Percentiles rank a stretch among this genome's conserved stretches.
These are phyloP conservation scores for Dactylellina sp. DNA, from an alignment of 2,329 filamentous ascomycete species.

Conservation along the genomic window DNA sequence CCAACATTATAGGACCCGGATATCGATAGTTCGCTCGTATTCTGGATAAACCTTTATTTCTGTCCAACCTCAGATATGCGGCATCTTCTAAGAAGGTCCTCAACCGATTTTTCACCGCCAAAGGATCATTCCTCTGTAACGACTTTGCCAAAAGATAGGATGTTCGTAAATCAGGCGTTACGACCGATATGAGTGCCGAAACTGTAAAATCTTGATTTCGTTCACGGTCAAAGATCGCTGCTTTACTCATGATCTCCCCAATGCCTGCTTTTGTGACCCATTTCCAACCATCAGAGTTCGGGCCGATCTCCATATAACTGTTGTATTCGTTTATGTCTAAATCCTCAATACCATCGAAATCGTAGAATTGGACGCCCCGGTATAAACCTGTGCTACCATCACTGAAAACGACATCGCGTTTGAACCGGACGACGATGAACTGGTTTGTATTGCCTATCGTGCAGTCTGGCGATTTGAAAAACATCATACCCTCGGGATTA, in stretches of 20 bases:
- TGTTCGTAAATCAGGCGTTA: not conserved
- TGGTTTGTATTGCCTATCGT: conserved; percentile 14
- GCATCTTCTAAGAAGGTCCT: not conserved
- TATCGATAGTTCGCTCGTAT: not conserved
- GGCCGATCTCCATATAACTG: conserved; percentile 22
- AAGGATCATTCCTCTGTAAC: not conserved
- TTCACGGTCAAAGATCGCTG: not conserved
- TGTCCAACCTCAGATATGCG: not conserved
- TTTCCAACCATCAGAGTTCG: conserved; percentile 2
- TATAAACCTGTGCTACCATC: not conserved
- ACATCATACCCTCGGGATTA: conserved; percentile 18
- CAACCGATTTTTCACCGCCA: not conserved
- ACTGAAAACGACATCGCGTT: not conserved
- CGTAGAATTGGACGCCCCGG: conserved; percentile 27
- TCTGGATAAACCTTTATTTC: not conserved
- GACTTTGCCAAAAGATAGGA: not conserved
- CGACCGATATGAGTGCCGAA: not conserved
- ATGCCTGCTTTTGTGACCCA: not conserved
- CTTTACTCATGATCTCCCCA: not conserved
- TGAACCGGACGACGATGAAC: conserved; percentile 26
- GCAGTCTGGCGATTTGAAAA: conserved; percentile 31
- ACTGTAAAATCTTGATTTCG: not conserved
- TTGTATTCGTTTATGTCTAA: conserved; percentile 21
- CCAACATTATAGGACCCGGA: not conserved
- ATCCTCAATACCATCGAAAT: conserved; percentile 6